These are phyloP conservation scores for Ophiostoma angusticollis DNA, from an alignment of 2,329 filamentous ascomycete species.

Conservation along the genomic window DNA sequence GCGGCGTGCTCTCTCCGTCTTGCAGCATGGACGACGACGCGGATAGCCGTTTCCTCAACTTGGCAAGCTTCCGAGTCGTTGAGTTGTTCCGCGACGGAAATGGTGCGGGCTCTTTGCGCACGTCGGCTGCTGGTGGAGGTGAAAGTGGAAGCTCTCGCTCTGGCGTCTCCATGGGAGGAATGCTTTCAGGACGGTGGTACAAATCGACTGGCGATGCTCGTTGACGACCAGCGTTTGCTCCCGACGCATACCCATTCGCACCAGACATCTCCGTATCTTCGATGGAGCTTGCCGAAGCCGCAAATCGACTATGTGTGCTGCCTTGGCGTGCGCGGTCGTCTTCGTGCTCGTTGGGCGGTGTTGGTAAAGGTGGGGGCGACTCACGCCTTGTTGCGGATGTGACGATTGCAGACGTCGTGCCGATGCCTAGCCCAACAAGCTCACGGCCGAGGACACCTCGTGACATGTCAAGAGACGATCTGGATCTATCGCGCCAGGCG, in stretches of 20 bases:
- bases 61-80: constrained; percentile 7
- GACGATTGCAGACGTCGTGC: constrained; percentile 37
- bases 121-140: neutral
- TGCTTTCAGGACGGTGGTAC: constrained; percentile 38
- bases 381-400: constrained; percentile 43
- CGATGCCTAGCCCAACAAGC: constrained; percentile 41
- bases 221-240: constrained; percentile 1
- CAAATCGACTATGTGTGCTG: too few species aligned
- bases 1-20: neutral
- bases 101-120: constrained; percentile 8
- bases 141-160: neutral
- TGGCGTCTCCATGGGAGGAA: constrained; percentile 24
- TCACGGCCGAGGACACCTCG: constrained; percentile 49
- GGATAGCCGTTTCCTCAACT: constrained; percentile 23
- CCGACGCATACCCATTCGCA: neutral
- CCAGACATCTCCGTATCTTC: neutral
- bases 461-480: constrained; percentile 34
- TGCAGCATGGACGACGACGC: constrained; percentile 23
- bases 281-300: neutral
- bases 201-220: constrained; percentile 15
- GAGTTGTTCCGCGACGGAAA: constrained; percentile 8
- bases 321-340: neutral
- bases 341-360: neutral
- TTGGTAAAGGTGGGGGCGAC: neutral
- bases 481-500: neutral